These are phyloP conservation scores for Psophocarpus tetragonolobus DNA, from an alignment of 306 rosid species.

Conservation along the genomic window DNA sequence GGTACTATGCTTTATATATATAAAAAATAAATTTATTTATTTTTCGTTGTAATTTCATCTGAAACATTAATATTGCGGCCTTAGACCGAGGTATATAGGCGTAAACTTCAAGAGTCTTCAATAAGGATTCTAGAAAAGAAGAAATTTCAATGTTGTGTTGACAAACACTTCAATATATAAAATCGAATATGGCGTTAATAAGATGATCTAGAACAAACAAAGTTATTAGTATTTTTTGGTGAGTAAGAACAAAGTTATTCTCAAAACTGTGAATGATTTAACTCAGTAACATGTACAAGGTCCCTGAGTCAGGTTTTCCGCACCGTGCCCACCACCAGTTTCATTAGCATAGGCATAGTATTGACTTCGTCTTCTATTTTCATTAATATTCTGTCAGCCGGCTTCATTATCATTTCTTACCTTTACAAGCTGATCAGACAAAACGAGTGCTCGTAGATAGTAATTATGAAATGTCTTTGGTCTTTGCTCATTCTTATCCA, in stretches of 20 bases:
- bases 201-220: background rate
- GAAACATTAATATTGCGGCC: background rate
- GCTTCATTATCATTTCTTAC: background rate
- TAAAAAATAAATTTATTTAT: too few relatives aligned
- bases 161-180: background rate
- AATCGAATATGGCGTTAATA: background rate
- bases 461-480: background rate
- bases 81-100: background rate
- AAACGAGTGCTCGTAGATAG: background rate
- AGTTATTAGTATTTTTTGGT: background rate
- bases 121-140: background rate
- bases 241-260: background rate
- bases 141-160: background rate
- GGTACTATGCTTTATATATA: too few relatives aligned
- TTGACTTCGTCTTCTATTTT: slow-evolving; percentile 27
- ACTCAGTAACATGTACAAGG: too few relatives aligned
- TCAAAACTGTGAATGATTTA: background rate
- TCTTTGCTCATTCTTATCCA: background rate
- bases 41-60: background rate
- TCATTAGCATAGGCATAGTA: too few relatives aligned
- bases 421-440: background rate
- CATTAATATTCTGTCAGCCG: slow-evolving; percentile 13
- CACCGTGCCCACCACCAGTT: background rate
- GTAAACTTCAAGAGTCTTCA: background rate
- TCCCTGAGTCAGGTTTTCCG: background rate